Conservation (phyloP, 2,329 filamentous ascomycete genomes). For the Aureobasidium uvarum region DNA sequence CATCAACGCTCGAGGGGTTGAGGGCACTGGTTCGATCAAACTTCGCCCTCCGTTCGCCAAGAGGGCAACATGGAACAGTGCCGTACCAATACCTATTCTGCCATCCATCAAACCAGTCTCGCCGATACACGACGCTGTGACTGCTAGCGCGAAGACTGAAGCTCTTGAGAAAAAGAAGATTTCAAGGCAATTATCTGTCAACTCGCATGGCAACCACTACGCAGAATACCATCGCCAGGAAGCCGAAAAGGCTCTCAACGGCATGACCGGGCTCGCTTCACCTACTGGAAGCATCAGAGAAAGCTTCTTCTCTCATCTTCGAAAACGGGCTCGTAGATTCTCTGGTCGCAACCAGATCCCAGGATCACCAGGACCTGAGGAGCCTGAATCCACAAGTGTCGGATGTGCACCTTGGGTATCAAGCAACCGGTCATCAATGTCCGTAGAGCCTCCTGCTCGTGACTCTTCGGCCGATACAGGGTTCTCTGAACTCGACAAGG, state of each 20-base stretch:
- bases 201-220: conserved; percentile 90
- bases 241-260: conserved; percentile 85
- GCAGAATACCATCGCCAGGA: conserved; percentile 76
- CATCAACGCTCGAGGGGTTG: conserved; percentile 46
- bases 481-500: conserved; percentile 60
- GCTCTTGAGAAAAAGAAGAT: conserved; percentile 78
- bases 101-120: conserved; percentile 94
- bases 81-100: conserved; percentile 92
- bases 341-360: conserved; percentile 87
- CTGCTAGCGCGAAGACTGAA: conserved; percentile 58
- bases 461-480: conserved; percentile 50
- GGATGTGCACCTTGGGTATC: conserved; percentile 82
- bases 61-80: conserved; percentile 90
- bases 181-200: conserved; percentile 87
- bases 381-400: conserved; percentile 79
- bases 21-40: conserved; percentile 50
- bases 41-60: conserved; percentile 64
- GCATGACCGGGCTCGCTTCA: conserved; percentile 70
- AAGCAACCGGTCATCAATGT: conserved; percentile 81
- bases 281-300: conserved; percentile 81
- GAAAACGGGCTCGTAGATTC: conserved; percentile 87
- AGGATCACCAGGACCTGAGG: conserved; percentile 74
- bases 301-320: conserved; percentile 95
- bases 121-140: conserved; percentile 91
- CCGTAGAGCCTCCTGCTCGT: conserved; percentile 42